A percentile compares a stretch with the other conserved stretches of the same genome.
These are phyloP conservation scores for Marasmius sp. DNA, from an alignment of 1,284 basidiomycete genomes.

Conservation along the genomic window DNA sequence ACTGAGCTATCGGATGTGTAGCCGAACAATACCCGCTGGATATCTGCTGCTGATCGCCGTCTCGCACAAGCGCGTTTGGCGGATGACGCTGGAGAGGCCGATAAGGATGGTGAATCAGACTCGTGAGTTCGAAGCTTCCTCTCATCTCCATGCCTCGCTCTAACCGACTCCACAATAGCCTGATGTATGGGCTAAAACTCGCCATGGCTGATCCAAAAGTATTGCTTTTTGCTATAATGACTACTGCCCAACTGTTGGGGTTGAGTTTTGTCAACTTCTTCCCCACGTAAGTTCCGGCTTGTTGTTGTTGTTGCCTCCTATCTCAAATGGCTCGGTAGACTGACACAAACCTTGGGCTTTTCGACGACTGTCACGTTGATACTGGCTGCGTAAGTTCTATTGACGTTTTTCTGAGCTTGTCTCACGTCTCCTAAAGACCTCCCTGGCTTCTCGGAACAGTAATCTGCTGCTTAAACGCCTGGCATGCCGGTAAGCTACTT, in stretches of 20 bases:
- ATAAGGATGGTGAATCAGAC: slow-evolving; percentile 53
- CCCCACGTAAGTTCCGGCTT: slow-evolving; percentile 49
- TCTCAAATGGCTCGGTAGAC: slow-evolving; percentile 29
- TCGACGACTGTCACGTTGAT: slow-evolving; percentile 58
- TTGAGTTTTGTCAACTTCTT: slow-evolving; percentile 77
- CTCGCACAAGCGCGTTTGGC: slow-evolving; percentile 72
- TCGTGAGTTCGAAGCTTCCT: slow-evolving; percentile 39
- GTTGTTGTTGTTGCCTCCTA: not conserved
- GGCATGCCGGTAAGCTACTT: slow-evolving; percentile 57
- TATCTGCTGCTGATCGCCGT: slow-evolving; percentile 54
- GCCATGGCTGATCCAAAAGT: slow-evolving; percentile 67
- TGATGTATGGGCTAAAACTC: slow-evolving; percentile 51
- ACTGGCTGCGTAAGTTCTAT: slow-evolving; percentile 55
- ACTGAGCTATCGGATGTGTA: slow-evolving; percentile 19
- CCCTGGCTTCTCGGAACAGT: slow-evolving; percentile 64
- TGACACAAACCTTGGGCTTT: slow-evolving; percentile 69
- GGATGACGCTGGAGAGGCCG: slow-evolving; percentile 76
- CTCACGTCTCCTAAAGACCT: slow-evolving; percentile 39
- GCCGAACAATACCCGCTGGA: slow-evolving; percentile 69
- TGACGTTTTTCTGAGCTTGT: slow-evolving; percentile 7
- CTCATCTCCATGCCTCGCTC: not conserved
- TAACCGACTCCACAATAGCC: slow-evolving; percentile 29
- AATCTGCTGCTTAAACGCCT: slow-evolving; percentile 58
- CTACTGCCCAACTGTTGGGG: slow-evolving; percentile 52
- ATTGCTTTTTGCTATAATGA: slow-evolving; percentile 56